phyloP scores from a whole-genome alignment of 805 yeast species.

The Candida patagonica region DNA sequence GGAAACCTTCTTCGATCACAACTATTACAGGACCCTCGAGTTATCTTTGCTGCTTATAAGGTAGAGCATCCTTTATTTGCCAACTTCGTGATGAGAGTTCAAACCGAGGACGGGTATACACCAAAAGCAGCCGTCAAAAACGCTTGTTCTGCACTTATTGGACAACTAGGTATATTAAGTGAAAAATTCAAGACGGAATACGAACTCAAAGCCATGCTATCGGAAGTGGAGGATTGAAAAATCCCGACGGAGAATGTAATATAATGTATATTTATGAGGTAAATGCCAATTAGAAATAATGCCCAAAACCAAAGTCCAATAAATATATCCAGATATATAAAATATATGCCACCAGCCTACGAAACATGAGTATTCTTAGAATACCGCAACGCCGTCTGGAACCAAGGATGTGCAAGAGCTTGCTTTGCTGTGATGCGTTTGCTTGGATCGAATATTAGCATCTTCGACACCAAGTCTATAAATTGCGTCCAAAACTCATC shows the following conservation, averaged over 20 bases:
- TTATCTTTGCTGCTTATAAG: slow-evolving; percentile 94
- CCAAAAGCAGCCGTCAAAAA: slow-evolving; percentile 85
- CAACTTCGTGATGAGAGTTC: slow-evolving; percentile 85
- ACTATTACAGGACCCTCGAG: slow-evolving; percentile 74
- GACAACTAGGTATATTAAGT: slow-evolving; percentile 64
- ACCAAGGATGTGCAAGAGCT: slow-evolving; percentile 78
- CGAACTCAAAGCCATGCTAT: slow-evolving; percentile 64
- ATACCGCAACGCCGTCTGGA: slow-evolving; percentile 24
- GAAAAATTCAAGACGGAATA: slow-evolving; percentile 84
- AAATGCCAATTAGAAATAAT: slow-evolving; percentile 3
- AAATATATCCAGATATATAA: slow-evolving; percentile 2
- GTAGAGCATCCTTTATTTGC: slow-evolving; percentile 98
- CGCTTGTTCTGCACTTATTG: slow-evolving; percentile 78
- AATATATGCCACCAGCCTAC: background rate
- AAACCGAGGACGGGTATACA: slow-evolving; percentile 89
- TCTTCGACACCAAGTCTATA: slow-evolving; percentile 53
- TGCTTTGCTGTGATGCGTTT: slow-evolving; percentile 66
- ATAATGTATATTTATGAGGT: background rate
- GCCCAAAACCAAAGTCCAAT: too few species aligned
- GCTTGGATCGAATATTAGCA: slow-evolving; percentile 64
- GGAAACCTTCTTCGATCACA: slow-evolving; percentile 87
- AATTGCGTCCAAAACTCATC: slow-evolving; percentile 76
- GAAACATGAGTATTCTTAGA: slow-evolving; percentile 1
- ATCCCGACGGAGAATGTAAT: background rate
- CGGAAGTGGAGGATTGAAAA: slow-evolving; percentile 23